Base-by-base conservation (phyloP, 768 basidiomycete genomes). In the Sarcomyxa edulis region DNA sequence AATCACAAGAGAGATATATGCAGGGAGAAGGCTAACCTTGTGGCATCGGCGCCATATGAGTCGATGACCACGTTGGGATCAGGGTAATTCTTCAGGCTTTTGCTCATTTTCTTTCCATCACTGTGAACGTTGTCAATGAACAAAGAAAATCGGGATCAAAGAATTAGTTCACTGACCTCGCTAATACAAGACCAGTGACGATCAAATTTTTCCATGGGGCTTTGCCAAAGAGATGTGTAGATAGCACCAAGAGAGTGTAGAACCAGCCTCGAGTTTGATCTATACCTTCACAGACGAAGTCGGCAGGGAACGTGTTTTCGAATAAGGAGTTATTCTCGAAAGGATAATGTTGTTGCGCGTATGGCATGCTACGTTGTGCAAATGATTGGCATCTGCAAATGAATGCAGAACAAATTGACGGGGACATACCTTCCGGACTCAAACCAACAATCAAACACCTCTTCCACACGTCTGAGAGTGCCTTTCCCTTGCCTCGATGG, bases 231-330 rank as follows among this genome's bases (percentile, higher is more conserved):
- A 99, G 71, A 58, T 95, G 94, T 15, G 93, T 96, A n/a, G 89
- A 88, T 18, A 98, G 72, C 4, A 99, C 93, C 28, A 99, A 78
- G 10, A 99, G 65, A 2, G 96, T 98, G 67, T 99, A 99, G 76
- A 99, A 99, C 96, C 96, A 99, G 16, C 96, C 96, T 51, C 96
- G 81, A 19, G 95, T 98, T 64, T 99, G 96, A 60, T 99, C 96
- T 46, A 99, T 95, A 53, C 94, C 95, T 61, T 99, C 96, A 5
- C 88, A 95, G 20, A 98, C 84, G 58, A 99, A 99, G 54, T 98
- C 86, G 3, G 94, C 96, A 2, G 95, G 96, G 69, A 89, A 94
- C 6, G 78, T 80, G 6, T 64, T 66, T 55, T 93, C 81, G 54
- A 96, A 96, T 29, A 77, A 65, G 21, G 88, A 85, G 60, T 87